Evolutionary conservation across 257 asterid species (phyloP), one percentile per base, ranked within the genome.

Genomic region (Orobanche coerulescens): DNA sequence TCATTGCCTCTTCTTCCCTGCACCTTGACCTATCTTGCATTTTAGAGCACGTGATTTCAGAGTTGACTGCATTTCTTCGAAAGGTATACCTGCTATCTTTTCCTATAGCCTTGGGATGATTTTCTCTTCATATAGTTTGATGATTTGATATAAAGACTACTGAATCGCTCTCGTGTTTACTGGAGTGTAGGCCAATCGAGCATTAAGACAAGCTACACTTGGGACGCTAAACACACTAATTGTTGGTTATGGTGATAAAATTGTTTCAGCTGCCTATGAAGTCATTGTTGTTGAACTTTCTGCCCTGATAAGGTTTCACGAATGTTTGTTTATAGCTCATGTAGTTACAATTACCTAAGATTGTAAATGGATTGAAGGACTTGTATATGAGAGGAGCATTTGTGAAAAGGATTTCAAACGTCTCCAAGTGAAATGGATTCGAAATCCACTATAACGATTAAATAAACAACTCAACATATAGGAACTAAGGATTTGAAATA

Each of bases 251-350:
- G 95, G 99, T 30, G 94, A 93, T 77, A 76, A 83, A 84, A 86
- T 93, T 65, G 95, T 88, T 70, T 66, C 99, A 36, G 76, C 95
- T 79, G 92, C 96, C 14, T 93, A 89, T 71, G 99, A 84, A 82
- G 88, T 87, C 71, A 93, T 93, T 76, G 84, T 87, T 68, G 85
- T 82, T 65, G 99, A 93, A 75, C 99, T 89, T 67, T 93, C 97
- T 12, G 73, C 95, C 61, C 82, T 93, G 71, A 93, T 93, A 74
- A 93, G 99, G 99, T 93, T 76, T 63, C 33, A 4, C 66, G 15
- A 43, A 14, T 52, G 47, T 60, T 64, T 58, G 23, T 44, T 42
- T 42, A 19, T 52, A 16, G 31, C 48, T 48, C 31, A 28, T 39
- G 6, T 62, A 11, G 20, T 52, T 40, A 34, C 34, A 6, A 28